Percentiles rank a stretch among this genome's conserved stretches.
These are phyloP conservation scores for Colletotrichum gigasporum DNA, from an alignment of 2,329 filamentous ascomycete species.

Conservation along the genomic window DNA sequence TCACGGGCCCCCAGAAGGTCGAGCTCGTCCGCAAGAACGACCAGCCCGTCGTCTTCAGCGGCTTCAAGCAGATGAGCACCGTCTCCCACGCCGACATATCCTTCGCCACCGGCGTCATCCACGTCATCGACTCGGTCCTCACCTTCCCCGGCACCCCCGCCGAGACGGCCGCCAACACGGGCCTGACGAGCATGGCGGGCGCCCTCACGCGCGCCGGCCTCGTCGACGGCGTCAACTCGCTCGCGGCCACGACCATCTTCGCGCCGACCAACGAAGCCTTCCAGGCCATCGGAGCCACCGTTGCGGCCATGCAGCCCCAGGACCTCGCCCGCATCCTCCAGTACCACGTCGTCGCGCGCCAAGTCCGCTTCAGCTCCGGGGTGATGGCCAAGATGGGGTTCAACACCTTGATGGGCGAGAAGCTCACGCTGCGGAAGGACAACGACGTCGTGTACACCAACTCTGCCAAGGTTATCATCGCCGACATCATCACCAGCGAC, in stretches of 20 bases:
- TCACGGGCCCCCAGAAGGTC: slow-evolving; percentile 59
- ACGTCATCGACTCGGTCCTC: slow-evolving; percentile 61
- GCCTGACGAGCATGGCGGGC: slow-evolving; percentile 44
- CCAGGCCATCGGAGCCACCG: slow-evolving; percentile 61
- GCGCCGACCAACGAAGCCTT: slow-evolving; percentile 70
- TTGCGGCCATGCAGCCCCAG: slow-evolving; percentile 54
- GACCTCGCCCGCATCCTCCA: slow-evolving; percentile 63
- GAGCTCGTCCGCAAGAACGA: slow-evolving; percentile 52
- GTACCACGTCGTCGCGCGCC: slow-evolving; percentile 70
- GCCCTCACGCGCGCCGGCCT: slow-evolving; percentile 47
- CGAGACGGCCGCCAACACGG: slow-evolving; percentile 61
- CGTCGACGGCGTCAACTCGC: slow-evolving; percentile 50
- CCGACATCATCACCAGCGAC: slow-evolving; percentile 64
- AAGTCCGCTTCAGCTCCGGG: slow-evolving; percentile 43
- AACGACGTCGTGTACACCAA: slow-evolving; percentile 59
- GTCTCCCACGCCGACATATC: slow-evolving; percentile 52
- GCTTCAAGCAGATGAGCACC: slow-evolving; percentile 42
- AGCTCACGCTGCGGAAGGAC: slow-evolving; percentile 49
- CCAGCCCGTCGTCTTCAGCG: slow-evolving; percentile 49
- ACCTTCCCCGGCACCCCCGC: slow-evolving; percentile 54
- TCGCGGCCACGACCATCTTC: slow-evolving; percentile 62
- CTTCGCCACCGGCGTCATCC: slow-evolving; percentile 60
- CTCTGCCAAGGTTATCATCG: slow-evolving; percentile 58
- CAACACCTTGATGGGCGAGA: slow-evolving; percentile 41
- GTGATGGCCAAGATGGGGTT: slow-evolving; percentile 33